Conservation (phyloP, 805 yeast genomes). For the Zygoascus tannicola region DNA sequence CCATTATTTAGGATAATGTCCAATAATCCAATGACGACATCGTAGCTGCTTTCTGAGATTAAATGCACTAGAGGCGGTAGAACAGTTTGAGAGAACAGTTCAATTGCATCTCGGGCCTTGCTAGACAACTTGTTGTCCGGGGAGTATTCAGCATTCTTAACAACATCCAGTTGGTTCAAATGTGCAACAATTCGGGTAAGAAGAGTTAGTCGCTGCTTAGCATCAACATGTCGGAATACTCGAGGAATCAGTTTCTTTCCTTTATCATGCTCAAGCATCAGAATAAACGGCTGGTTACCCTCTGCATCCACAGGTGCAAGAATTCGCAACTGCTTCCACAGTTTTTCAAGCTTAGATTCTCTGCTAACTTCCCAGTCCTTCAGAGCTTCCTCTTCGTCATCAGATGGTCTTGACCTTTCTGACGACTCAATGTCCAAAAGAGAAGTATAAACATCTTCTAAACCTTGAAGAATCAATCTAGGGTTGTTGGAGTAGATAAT, state of each 20-base stretch:
- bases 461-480: conserved; percentile 50
- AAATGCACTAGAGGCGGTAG: conserved; percentile 77
- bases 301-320: conserved; percentile 48
- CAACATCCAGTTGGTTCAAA: conserved; percentile 67
- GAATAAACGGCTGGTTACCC: conserved; percentile 71
- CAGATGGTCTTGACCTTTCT: conserved; percentile 46
- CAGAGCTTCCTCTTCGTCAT: conserved; percentile 20
- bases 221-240: conserved; percentile 68
- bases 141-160: conserved; percentile 67
- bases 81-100: conserved; percentile 68
- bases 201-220: conserved; percentile 67
- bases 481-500: conserved; percentile 16
- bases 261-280: conserved; percentile 73
- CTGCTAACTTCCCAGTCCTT: conserved; percentile 27
- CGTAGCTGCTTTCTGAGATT: conserved; percentile 70
- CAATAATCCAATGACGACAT: conserved; percentile 68
- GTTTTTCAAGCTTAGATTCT: conserved; percentile 27
- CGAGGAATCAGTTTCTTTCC: conserved; percentile 86
- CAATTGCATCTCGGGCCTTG: conserved; percentile 50
- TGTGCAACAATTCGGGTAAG: conserved; percentile 72
- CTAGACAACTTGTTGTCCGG: conserved; percentile 37
- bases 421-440: conserved; percentile 71
- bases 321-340: conserved; percentile 75
- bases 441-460: conserved; percentile 71
- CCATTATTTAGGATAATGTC: conserved; percentile 62